phyloP scores from a whole-genome alignment of 2,329 filamentous ascomycete genomes.

The Chaetomium sp. region DNA sequence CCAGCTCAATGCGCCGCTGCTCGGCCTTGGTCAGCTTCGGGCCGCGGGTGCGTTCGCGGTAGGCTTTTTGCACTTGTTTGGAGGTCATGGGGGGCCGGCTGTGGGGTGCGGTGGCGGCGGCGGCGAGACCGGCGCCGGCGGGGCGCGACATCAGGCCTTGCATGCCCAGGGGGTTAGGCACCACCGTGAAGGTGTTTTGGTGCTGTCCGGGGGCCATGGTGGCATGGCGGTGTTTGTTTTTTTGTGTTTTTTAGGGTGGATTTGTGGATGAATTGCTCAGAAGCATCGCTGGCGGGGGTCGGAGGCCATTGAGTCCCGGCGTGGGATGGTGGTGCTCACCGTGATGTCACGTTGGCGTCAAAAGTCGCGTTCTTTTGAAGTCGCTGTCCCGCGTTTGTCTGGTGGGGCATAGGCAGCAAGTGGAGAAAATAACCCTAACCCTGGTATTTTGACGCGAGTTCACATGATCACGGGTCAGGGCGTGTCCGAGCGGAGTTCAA shows the following conservation, averaged over 20 bases:
- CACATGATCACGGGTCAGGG: too few relatives aligned
- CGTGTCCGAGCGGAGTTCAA: too few relatives aligned
- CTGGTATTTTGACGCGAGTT: too few relatives aligned
- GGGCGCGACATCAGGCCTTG: slow-evolving; percentile 19
- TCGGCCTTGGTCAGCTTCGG: slow-evolving; percentile 40
- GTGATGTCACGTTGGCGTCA: too few relatives aligned
- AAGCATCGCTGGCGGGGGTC: too few relatives aligned
- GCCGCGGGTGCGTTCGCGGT: slow-evolving; percentile 34
- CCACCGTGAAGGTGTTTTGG: slow-evolving; percentile 32
- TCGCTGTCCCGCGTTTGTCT: too few relatives aligned
- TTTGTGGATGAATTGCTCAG: neutral
- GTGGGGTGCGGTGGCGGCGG: slow-evolving; percentile 5
- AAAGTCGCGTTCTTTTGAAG: too few relatives aligned
- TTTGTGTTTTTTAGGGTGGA: neutral
- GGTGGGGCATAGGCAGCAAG: too few relatives aligned
- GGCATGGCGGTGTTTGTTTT: slow-evolving; percentile 2
- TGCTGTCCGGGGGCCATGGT: slow-evolving; percentile 33
- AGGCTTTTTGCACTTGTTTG: slow-evolving; percentile 43
- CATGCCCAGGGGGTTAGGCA: slow-evolving; percentile 29
- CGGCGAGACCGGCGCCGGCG: neutral
- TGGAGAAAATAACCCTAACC: too few relatives aligned
- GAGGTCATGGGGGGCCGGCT: slow-evolving; percentile 41
- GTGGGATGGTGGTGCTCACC: too few relatives aligned
- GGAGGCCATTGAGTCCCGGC: too few relatives aligned
- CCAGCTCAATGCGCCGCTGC: slow-evolving; percentile 34